Conservation (phyloP, 345 rosid genomes). For the Corchorus capsularis region DNA sequence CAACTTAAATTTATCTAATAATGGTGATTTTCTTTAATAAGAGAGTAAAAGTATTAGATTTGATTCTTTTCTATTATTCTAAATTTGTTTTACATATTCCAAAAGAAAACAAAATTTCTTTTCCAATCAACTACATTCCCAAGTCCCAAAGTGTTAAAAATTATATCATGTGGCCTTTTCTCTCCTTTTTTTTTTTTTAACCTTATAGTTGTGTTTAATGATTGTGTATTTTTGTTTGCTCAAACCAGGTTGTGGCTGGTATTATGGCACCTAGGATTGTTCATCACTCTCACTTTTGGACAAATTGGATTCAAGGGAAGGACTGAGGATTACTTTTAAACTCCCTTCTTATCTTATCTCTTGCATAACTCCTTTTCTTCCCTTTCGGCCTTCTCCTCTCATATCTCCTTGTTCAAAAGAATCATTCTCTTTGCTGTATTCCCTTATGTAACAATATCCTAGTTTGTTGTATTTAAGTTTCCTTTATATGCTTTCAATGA, state of each 20-base stretch:
- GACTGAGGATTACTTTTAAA: constrained; percentile 73
- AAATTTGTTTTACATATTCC: too few species aligned
- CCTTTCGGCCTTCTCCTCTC: not conserved
- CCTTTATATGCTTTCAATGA: not conserved
- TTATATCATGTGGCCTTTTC: too few species aligned
- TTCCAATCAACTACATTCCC: not conserved
- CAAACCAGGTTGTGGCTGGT: constrained; percentile 83
- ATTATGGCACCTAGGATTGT: constrained; percentile 84
- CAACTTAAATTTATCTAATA: not conserved
- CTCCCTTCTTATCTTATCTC: not conserved
- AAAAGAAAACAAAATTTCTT: not conserved
- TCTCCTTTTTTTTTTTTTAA: too few species aligned
- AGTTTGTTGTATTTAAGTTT: not conserved
- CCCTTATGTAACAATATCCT: not conserved
- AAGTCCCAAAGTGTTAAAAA: too few species aligned
- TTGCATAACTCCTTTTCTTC: not conserved
- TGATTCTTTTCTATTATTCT: too few species aligned
- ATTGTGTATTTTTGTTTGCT: too few species aligned
- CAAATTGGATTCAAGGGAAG: constrained; percentile 98
- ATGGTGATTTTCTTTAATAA: too few species aligned
- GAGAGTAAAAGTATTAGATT: too few species aligned
- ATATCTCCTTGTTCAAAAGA: not conserved
- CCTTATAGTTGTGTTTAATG: too few species aligned
- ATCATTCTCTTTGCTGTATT: not conserved
- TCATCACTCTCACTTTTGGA: constrained; percentile 87